phyloP scores from a whole-genome alignment of 148 eudicot genomes.

The Amaranthus hypochondriacus region DNA sequence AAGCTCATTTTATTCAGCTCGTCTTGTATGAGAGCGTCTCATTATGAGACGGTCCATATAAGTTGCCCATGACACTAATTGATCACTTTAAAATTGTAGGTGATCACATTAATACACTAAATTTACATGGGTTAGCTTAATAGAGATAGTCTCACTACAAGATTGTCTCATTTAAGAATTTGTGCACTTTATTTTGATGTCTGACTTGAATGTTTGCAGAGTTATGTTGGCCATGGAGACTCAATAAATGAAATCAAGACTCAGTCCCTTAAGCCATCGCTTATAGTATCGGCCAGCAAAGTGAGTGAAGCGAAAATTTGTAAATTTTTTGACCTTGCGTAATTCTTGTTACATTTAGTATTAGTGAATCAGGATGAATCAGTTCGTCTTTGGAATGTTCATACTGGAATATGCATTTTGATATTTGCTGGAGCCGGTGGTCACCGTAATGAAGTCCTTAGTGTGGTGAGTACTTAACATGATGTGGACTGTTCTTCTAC shows the following conservation, averaged over 20 bases:
- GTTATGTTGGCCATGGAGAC: slow-evolving; percentile 97
- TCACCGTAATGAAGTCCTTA: slow-evolving; percentile 96
- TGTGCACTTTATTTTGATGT: background rate
- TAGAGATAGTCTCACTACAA: background rate
- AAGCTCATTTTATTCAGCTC: background rate
- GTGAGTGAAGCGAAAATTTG: slow-evolving; percentile 38
- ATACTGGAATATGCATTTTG: slow-evolving; percentile 93
- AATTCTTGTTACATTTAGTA: slow-evolving; percentile 14
- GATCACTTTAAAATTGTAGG: too few species aligned
- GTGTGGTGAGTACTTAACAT: slow-evolving; percentile 61
- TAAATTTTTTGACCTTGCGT: background rate
- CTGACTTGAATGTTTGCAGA: slow-evolving; percentile 43
- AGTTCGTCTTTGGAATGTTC: slow-evolving; percentile 96
- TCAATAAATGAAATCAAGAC: slow-evolving; percentile 92
- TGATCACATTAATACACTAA: too few species aligned
- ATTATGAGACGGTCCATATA: too few species aligned
- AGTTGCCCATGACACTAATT: too few species aligned
- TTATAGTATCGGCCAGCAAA: slow-evolving; percentile 96
- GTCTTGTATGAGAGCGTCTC: too few species aligned
- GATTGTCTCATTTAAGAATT: background rate
- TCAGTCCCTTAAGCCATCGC: slow-evolving; percentile 78
- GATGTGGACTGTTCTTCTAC: background rate
- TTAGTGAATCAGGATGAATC: slow-evolving; percentile 77
- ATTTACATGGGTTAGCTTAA: too few species aligned
- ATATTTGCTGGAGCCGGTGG: slow-evolving; percentile 99